Evolutionary conservation across 306 rosid species (phyloP), one percentile per base, ranked within the genome.

Genomic region (Mucuna pruriens): DNA sequence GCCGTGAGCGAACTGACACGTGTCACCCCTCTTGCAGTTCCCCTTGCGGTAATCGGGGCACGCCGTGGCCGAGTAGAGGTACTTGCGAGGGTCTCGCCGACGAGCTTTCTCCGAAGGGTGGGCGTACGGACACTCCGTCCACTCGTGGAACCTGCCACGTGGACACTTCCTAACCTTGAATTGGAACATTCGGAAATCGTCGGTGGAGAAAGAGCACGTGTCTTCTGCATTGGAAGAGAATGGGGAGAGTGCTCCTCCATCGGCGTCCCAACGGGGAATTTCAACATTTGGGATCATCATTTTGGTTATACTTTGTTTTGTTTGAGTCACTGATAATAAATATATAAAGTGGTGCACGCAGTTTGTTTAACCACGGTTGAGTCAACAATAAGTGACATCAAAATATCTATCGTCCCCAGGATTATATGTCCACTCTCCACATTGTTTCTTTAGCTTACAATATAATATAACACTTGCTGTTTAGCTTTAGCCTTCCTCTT

Each of bases 71-170:
- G 99, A 95, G 25, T 95, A 95, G 58, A 84, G 89, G 58, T 69
- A 83, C 70, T 86, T 91, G 36, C 91, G 85, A 25, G 97, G 97
- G 54, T 95, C 99, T 11, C 97, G 80, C 22, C 99, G 94, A 78
- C 97, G 94, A 46, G 99, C 99, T 84, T 95, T 94, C 87, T 94
- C 98, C 16, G 90, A 92, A 40, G 95, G 93, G n/a, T 95, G 99
- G 0, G 97, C 96, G 80, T 83, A 94, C 0, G 98, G 97, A 79
- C 98, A 94, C 20, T 94, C 92, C 0, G 93, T 94, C 97, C 97
- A 94, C 89, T 94, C 98, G 38, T 94, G 98, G 1, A 97, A 87
- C 82, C 97, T 82, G 63, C 81, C 90, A 58, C 97, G 97, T 2
- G 92, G 78, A 80, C 98, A 94, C 38, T 61, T 74, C 7, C 88